phyloP scores from a whole-genome alignment of 176 grass and related monocot genomes.

The Aegilops sharonensis region DNA sequence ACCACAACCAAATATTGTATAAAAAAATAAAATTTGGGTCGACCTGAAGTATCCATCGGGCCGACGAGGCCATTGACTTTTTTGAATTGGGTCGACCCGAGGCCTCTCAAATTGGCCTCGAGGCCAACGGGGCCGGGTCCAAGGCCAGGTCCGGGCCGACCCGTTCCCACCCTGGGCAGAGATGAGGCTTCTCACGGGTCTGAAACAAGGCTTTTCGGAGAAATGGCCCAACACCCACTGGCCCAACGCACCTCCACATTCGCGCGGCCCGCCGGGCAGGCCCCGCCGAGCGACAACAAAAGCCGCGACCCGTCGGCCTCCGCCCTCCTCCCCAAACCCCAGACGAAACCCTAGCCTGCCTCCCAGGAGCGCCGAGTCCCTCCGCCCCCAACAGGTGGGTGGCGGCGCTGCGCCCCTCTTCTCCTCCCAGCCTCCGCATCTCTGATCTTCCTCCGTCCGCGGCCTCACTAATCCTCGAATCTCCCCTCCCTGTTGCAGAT shows the following conservation, averaged over 20 bases:
- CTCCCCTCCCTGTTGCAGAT: conserved; percentile 10
- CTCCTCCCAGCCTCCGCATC: background rate
- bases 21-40: too few relatives aligned
- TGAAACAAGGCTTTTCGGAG: too few relatives aligned
- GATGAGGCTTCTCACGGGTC: background rate
- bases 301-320: background rate
- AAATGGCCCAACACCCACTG: too few relatives aligned
- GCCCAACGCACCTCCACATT: too few relatives aligned
- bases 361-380: conserved; percentile 25
- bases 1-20: too few relatives aligned
- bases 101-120: too few relatives aligned
- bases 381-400: background rate
- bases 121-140: too few relatives aligned
- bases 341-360: conserved; percentile 38
- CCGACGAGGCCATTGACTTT: too few relatives aligned
- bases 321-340: background rate
- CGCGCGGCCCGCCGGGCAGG: background rate
- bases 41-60: too few relatives aligned
- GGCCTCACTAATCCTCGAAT: background rate
- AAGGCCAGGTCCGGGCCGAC: too few relatives aligned
- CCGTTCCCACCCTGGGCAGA: too few relatives aligned
- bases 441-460: background rate
- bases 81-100: too few relatives aligned
- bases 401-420: background rate
- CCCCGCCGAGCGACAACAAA: background rate